Evolutionary conservation across 352 stramenopile genomes (phyloP), one percentile per base, ranked within the genome.

Genomic region (Phytophthora rubi): DNA sequence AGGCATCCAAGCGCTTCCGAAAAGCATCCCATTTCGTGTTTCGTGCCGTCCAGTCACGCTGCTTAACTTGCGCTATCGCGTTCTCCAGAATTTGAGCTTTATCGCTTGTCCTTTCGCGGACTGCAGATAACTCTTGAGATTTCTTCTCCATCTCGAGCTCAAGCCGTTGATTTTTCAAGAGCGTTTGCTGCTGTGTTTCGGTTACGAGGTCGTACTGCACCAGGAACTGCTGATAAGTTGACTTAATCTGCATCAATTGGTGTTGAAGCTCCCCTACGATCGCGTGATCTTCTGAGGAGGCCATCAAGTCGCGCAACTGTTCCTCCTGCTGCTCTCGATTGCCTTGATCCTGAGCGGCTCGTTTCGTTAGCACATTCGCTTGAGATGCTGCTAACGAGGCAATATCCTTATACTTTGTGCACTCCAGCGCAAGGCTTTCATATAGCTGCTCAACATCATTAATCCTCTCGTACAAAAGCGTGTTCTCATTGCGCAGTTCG

Each of bases 241-340:
- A 47, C 62, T 93, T 97, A n/a, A 97, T 88, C n/a, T 94, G 81
- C 66, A 95, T 83, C 15, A 98, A 73, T 66, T 98, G 85, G 32
- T 94, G 83, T 69, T 98, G 95, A 12, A 98, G 75, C 57, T 86
- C 76, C 1, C 90, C 94, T 39, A 98, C 95, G 33, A 98, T 81
- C 4, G 90, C 82, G 47, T 98, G 91, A 69, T 98, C 95, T 65
- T 98, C 94, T 2, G 80, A 94, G 0, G 87, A 79, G 0, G 76
- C 81, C 61, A 94, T 91, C 13, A 97, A 69, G 35, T 97, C 83
- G 5, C 75, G 73, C 6, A 93, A 59, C 10, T 88, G 81, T 4
- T 93, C 77, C 33, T 93, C 78, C 26, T 93, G 68, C 32, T 92
- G 75, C 2, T 90, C 74, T 8, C 81, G 62, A 30, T 88, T 80